A percentile compares a stretch with the other conserved stretches of the same genome.
phyloP scores from a whole-genome alignment of 768 basidiomycete genomes.

The Amanita pseudoporphyria region DNA sequence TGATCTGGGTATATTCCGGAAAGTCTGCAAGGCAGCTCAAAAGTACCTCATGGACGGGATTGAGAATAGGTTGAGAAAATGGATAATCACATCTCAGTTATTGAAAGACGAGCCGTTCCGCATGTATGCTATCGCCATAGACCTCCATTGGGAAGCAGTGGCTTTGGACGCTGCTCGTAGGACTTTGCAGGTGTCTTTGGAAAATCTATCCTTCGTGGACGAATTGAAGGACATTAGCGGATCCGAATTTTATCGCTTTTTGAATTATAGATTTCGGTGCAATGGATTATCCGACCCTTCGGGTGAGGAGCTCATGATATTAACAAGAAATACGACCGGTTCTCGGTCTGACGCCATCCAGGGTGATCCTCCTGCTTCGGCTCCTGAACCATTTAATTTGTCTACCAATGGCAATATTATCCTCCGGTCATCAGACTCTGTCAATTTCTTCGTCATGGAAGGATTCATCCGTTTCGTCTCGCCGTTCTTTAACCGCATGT shows the following conservation, averaged over 20 bases:
- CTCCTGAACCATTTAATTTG: background rate
- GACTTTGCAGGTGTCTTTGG: background rate
- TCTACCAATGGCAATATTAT: slow-evolving; percentile 14
- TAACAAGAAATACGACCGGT: too few relatives aligned
- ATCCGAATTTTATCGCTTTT: background rate
- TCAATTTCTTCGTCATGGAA: slow-evolving; percentile 16
- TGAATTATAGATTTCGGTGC: background rate
- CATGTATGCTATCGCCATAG: background rate
- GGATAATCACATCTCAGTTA: background rate
- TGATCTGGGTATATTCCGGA: background rate
- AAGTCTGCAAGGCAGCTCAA: background rate
- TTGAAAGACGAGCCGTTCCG: background rate
- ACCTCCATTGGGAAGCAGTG: background rate
- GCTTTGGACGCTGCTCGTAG: background rate
- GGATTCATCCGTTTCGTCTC: background rate
- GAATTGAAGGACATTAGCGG: background rate
- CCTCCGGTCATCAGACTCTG: slow-evolving; percentile 18
- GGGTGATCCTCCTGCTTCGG: background rate
- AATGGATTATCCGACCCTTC: background rate
- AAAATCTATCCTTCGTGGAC: background rate
- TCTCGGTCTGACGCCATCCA: background rate
- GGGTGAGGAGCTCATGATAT: too few relatives aligned
- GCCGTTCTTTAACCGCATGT: background rate
- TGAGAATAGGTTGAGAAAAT: background rate
- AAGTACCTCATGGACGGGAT: background rate